Conservation (phyloP, 495 filamentous ascomycete genomes). For the Daldinia vernicosa region DNA sequence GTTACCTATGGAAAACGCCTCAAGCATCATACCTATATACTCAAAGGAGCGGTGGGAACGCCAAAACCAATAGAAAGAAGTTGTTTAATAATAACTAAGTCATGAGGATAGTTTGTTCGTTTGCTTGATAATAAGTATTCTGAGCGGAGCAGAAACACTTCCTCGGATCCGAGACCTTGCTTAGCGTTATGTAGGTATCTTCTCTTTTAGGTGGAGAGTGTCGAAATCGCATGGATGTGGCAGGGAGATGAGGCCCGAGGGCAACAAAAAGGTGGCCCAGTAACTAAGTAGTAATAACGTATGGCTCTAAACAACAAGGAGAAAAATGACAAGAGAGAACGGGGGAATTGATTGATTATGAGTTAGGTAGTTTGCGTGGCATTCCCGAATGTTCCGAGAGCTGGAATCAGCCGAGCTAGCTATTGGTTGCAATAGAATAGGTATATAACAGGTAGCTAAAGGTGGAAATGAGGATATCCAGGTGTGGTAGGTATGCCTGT, state of each 20-base stretch:
- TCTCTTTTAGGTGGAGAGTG: constrained; percentile 16
- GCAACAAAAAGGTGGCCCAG: constrained; percentile 4
- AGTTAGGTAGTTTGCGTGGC: constrained; percentile 16
- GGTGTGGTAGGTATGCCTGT: constrained; percentile 26
- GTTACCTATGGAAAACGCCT: constrained; percentile 8
- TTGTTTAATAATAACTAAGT: constrained; percentile 18
- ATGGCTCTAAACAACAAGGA: background rate
- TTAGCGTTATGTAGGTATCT: background rate
- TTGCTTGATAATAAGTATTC: constrained; percentile 7
- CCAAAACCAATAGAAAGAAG: constrained; percentile 13
- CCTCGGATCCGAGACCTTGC: constrained; percentile 7
- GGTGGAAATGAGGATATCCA: constrained; percentile 23
- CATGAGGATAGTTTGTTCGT: background rate
- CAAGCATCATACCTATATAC: background rate
- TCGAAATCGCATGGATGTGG: background rate
- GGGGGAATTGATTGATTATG: constrained; percentile 8
- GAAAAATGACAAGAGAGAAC: background rate
- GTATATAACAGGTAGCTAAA: constrained; percentile 7
- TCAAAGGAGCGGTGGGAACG: background rate
- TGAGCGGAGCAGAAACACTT: constrained; percentile 16
- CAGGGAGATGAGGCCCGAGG: background rate
- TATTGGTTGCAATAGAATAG: constrained; percentile 27
- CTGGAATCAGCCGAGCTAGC: constrained; percentile 27
- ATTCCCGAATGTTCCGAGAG: constrained; percentile 38
- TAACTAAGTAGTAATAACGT: constrained; percentile 1